phyloP scores from a whole-genome alignment of 805 yeast species.

The Yamadazyma laniorum region DNA sequence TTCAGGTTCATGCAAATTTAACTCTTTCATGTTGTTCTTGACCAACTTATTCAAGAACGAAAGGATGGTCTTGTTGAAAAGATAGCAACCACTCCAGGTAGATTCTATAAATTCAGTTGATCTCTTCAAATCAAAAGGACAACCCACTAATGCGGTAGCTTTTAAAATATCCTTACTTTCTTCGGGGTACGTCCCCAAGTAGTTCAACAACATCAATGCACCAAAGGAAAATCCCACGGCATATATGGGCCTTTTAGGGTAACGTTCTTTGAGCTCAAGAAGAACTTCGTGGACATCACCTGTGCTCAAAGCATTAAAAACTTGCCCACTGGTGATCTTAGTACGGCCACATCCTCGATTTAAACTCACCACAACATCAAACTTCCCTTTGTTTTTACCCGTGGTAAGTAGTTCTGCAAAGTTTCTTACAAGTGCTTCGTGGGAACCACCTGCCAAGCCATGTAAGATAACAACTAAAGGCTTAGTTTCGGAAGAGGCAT shows the following conservation, averaged over 20 bases:
- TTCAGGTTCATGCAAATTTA: constrained; percentile 26
- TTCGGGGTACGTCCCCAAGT: constrained; percentile 62
- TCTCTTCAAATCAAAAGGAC: constrained; percentile 73
- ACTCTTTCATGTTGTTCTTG: constrained; percentile 33
- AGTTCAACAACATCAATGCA: constrained; percentile 68
- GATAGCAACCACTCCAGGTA: constrained; percentile 33
- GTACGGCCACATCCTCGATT: constrained; percentile 77
- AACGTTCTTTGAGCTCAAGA: constrained; percentile 45
- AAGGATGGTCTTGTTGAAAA: constrained; percentile 34
- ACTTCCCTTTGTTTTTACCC: constrained; percentile 29
- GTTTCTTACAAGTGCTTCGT: constrained; percentile 70
- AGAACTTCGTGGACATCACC: constrained; percentile 63
- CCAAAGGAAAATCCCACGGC: constrained; percentile 83
- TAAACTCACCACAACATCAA: constrained; percentile 70
- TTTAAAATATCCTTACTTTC: constrained; percentile 27
- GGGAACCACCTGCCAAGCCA: constrained; percentile 86
- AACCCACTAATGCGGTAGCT: constrained; percentile 56
- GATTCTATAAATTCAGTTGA: constrained; percentile 44
- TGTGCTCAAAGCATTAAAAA: constrained; percentile 62
- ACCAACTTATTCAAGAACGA: constrained; percentile 31
- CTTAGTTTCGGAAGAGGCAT: constrained; percentile 14
- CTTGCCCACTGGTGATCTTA: constrained; percentile 61
- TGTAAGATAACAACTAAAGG: constrained; percentile 70
- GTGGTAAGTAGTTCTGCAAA: constrained; percentile 42
- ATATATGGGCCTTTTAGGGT: constrained; percentile 62